phyloP scores from a whole-genome alignment of 805 yeast species.

The Cyberlindnera mycetangii region DNA sequence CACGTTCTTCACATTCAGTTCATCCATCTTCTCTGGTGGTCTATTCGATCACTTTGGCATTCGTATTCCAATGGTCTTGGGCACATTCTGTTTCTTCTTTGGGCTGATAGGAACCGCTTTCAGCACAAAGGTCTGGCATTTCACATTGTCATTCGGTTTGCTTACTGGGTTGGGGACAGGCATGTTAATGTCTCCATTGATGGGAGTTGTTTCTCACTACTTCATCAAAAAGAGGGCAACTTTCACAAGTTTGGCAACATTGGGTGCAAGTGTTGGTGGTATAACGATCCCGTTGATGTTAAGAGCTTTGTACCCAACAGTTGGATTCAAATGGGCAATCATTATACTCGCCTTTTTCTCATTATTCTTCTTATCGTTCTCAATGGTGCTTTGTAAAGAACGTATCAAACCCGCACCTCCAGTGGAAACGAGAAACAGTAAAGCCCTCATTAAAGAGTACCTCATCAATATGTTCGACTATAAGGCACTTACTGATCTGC shows the following conservation, averaged over 20 bases:
- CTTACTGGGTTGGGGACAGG: slow-evolving; percentile 44
- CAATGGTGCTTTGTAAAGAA: slow-evolving; percentile 32
- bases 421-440: neutral
- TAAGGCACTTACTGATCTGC: slow-evolving; percentile 39
- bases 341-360: slow-evolving; percentile 45
- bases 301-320: slow-evolving; percentile 34
- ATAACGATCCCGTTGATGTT: slow-evolving; percentile 46
- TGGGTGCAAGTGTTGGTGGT: slow-evolving; percentile 56
- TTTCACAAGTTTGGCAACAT: slow-evolving; percentile 43
- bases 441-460: slow-evolving; percentile 14
- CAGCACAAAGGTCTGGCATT: slow-evolving; percentile 44
- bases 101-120: slow-evolving; percentile 45
- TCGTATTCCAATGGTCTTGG: slow-evolving; percentile 33
- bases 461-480: slow-evolving; percentile 27
- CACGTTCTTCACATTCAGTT: slow-evolving; percentile 25
- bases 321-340: slow-evolving; percentile 54
- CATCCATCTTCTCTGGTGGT: slow-evolving; percentile 41
- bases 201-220: slow-evolving; percentile 57
- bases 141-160: slow-evolving; percentile 49
- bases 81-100: slow-evolving; percentile 33
- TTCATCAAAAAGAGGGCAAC: slow-evolving; percentile 41
- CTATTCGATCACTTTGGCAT: slow-evolving; percentile 46
- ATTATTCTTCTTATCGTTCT: slow-evolving; percentile 19
- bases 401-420: slow-evolving; percentile 24
- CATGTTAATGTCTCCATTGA: slow-evolving; percentile 40